A percentile compares a stretch with the other conserved stretches of the same genome.
phyloP scores from a whole-genome alignment of 106 monocot species.

The Apostasia shenzhenica region DNA sequence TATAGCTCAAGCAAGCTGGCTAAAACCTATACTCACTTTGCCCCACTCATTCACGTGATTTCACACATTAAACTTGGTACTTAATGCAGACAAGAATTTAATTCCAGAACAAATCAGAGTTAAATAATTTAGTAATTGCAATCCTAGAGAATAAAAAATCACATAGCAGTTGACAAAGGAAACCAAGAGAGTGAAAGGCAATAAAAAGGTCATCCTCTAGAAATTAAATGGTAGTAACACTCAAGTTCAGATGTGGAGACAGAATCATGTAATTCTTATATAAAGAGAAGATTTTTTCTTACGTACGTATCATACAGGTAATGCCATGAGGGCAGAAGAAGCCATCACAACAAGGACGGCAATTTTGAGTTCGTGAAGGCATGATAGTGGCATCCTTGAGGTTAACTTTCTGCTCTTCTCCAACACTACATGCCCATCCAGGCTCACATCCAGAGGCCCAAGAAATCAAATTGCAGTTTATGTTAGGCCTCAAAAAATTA shows the following conservation, averaged over 20 bases:
- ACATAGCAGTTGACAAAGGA: no score
- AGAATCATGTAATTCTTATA: not conserved
- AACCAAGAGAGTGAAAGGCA: no score
- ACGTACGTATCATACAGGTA: conserved; percentile 81
- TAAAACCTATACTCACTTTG: no score
- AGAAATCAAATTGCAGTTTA: conserved; percentile 50
- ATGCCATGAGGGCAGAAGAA: conserved; percentile 74
- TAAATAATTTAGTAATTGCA: no score
- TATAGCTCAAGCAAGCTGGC: no score
- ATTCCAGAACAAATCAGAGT: no score
- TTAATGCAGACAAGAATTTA: no score
- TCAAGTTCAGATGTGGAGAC: not conserved
- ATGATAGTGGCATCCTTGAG: conserved; percentile 4
- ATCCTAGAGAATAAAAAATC: no score
- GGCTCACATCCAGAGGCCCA: conserved; percentile 71
- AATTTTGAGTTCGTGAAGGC: conserved; percentile 28
- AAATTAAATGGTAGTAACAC: not conserved
- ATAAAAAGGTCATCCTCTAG: no score
- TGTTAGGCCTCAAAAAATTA: conserved; percentile 35
- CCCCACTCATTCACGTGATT: no score
- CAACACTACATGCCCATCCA: conserved; percentile 57
- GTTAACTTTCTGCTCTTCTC: conserved; percentile 10
- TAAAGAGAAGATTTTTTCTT: not conserved
- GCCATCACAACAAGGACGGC: conserved; percentile 54
- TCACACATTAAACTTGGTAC: no score